Evolutionary conservation across 495 filamentous ascomycete species (phyloP).

Genomic region (Penicillium fimorum): DNA sequence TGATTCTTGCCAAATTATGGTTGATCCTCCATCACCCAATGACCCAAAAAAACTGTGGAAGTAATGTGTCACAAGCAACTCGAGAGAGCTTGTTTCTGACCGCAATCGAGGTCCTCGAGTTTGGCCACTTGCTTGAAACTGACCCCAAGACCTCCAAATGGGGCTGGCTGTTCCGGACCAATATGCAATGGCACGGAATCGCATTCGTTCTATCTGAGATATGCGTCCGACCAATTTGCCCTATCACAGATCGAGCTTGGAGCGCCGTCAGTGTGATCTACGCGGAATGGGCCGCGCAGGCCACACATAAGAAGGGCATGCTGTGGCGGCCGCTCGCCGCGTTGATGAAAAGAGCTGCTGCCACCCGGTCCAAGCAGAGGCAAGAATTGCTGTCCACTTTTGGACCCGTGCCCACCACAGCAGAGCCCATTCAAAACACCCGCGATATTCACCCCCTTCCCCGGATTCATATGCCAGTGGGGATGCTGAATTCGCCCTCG

Average conservation of each 20-base stretch:
- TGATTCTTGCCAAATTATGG: constrained; percentile 70
- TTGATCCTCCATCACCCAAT: constrained; percentile 62
- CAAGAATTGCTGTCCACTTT: constrained; percentile 30
- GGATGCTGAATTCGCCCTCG: constrained; percentile 3
- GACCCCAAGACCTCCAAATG: constrained; percentile 64
- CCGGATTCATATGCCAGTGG: constrained; percentile 19
- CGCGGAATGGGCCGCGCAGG: constrained; percentile 48
- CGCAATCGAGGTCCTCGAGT: constrained; percentile 75
- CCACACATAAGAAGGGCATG: constrained; percentile 57
- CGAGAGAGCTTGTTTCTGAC: constrained; percentile 73
- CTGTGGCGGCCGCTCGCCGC: constrained; percentile 75
- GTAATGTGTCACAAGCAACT: constrained; percentile 52
- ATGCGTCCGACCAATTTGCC: constrained; percentile 64
- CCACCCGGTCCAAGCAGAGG: constrained; percentile 33
- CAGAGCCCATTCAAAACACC: constrained; percentile 10
- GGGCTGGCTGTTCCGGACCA: constrained; percentile 80
- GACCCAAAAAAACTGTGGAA: constrained; percentile 37
- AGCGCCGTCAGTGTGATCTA: constrained; percentile 63
- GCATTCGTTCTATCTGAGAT: constrained; percentile 74
- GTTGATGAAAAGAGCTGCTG: constrained; percentile 63
- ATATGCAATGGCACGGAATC: constrained; percentile 82
- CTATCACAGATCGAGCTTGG: constrained; percentile 80
- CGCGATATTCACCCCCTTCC: constrained; percentile 13
- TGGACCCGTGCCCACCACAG: constrained; percentile 13
- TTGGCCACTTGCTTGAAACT: constrained; percentile 59